phyloP scores from a whole-genome alignment of 2,329 filamentous ascomycete species.

The Ophiostoma tasmaniense region DNA sequence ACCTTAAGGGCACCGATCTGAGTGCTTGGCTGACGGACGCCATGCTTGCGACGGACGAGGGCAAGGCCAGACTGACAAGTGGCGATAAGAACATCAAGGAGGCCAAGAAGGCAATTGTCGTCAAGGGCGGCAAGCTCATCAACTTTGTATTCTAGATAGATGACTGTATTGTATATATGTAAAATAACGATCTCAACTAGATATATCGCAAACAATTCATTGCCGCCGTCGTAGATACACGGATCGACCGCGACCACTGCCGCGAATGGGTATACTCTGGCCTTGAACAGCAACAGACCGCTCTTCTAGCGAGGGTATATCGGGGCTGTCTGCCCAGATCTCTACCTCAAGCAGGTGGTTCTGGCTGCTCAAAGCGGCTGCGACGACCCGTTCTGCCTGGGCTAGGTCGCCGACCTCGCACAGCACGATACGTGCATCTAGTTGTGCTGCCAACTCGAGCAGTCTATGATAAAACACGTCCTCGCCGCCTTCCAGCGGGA shows the following conservation, averaged over 20 bases:
- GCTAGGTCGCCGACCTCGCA: conserved; percentile 63
- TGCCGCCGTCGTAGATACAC: conserved; percentile 29
- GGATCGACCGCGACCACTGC: conserved; percentile 40
- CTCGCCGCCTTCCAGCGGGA: conserved; percentile 35
- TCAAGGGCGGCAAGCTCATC: conserved; percentile 57
- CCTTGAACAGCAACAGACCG: conserved; percentile 22
- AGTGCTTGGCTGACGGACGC: conserved; percentile 53
- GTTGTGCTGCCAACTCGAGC: conserved; percentile 42
- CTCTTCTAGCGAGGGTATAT: conserved; percentile 27
- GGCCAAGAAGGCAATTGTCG: conserved; percentile 58
- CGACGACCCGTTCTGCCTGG: conserved; percentile 58
- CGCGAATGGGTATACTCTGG: conserved; percentile 33
- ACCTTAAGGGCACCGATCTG: conserved; percentile 39
- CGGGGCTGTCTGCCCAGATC: conserved; percentile 64
- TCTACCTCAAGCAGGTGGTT: conserved; percentile 38
- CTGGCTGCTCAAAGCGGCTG: conserved; percentile 27
- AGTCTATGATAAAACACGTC: conserved; percentile 62
- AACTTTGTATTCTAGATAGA: conserved; percentile 57
- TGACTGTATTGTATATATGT: not conserved
- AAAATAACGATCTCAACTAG: not conserved
- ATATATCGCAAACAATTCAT: not conserved
- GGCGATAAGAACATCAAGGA: conserved; percentile 39
- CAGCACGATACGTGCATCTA: conserved; percentile 48
- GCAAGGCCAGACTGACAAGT: conserved; percentile 44
- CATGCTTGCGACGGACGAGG: conserved; percentile 54